These are phyloP conservation scores for Neurospora intermedia DNA, from an alignment of 495 filamentous ascomycete genomes.

Conservation along the genomic window DNA sequence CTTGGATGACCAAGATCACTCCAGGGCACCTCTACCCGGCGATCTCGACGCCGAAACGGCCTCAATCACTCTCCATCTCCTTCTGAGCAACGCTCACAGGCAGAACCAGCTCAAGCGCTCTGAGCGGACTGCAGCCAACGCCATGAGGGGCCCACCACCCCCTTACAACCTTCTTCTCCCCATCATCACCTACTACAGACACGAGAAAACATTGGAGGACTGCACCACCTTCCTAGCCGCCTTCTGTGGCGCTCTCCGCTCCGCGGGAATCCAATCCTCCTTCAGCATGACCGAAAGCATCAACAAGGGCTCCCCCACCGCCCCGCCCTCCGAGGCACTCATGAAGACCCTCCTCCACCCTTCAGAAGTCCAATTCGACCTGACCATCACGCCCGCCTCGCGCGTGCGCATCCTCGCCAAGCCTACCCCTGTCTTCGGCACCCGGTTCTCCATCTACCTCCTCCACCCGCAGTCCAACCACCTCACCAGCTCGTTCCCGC, in stretches of 20 bases:
- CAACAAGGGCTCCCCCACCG: slow-evolving; percentile 10
- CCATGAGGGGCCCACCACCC: slow-evolving; percentile 32
- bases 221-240: slow-evolving; percentile 8
- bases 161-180: slow-evolving; percentile 56
- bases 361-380: slow-evolving; percentile 22
- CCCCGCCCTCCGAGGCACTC: slow-evolving; percentile 10
- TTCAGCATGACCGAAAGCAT: slow-evolving; percentile 18
- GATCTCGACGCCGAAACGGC: slow-evolving; percentile 46
- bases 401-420: slow-evolving; percentile 23
- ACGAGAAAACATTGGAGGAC: slow-evolving; percentile 34
- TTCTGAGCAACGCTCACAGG: slow-evolving; percentile 59
- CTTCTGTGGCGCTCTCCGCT: slow-evolving; percentile 11
- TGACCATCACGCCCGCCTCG: slow-evolving; percentile 28
- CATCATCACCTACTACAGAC: slow-evolving; percentile 52
- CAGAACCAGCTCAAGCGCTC: slow-evolving; percentile 43
- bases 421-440: slow-evolving; percentile 17
- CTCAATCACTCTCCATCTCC: slow-evolving; percentile 48
- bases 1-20: slow-evolving; percentile 23
- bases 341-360: slow-evolving; percentile 13
- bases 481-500: not conserved
- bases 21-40: slow-evolving; percentile 13
- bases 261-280: slow-evolving; percentile 15
- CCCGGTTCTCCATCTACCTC: slow-evolving; percentile 23
- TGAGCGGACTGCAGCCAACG: not conserved
- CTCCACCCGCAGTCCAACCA: slow-evolving; percentile 9